Evolutionary conservation across 805 yeast species (phyloP), one percentile per base, ranked within the genome.

Genomic region (Saturnispora quitensis): DNA sequence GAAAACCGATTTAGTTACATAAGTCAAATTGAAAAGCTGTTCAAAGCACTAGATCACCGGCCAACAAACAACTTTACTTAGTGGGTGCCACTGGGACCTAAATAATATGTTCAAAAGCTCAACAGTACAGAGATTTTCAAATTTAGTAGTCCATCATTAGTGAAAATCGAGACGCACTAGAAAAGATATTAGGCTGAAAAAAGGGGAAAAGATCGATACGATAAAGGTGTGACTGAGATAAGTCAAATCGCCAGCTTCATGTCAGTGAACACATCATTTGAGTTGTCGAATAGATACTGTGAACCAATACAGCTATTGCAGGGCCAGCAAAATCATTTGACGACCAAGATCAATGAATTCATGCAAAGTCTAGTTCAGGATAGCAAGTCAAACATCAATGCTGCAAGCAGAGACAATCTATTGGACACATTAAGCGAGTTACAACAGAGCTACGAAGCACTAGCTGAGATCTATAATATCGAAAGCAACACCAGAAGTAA

Each of bases 391-490:
- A 24, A 15, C 28, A 40, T 24, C 18, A 24, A 15, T 24, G n/a
- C 15, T 17, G n/a, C 10, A 15, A 18, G 25, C 22, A 40, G 44
- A 24, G 8, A 4, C n/a, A 13, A 3, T n/a, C 13, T 40, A 15
- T 22, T 40, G 8, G 15, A 9, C 18, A 9, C 12, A 3, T 63
- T 72, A 15, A 10, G 35, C 4, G 72, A 71, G 51, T 55, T 77
- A n/a, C 67, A 73, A 7, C 75, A 74, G 48, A 68, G 67, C 50
- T 68, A 71, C 53, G 69, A 70, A 48, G 71, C 78, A 5, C 68
- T 76, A 58, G 65, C 67, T 50, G 82, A 78, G 58, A 62, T 76
- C 2, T 78, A 77, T 60, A 52, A 61, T 3, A 61, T 68, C 2
- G 78, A 76, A 40, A 59, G 22, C 18, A 28, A 56, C 7, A n/a